Conservation (phyloP, 2,329 filamentous ascomycete species). For the Neonectria neomacrospora region DNA sequence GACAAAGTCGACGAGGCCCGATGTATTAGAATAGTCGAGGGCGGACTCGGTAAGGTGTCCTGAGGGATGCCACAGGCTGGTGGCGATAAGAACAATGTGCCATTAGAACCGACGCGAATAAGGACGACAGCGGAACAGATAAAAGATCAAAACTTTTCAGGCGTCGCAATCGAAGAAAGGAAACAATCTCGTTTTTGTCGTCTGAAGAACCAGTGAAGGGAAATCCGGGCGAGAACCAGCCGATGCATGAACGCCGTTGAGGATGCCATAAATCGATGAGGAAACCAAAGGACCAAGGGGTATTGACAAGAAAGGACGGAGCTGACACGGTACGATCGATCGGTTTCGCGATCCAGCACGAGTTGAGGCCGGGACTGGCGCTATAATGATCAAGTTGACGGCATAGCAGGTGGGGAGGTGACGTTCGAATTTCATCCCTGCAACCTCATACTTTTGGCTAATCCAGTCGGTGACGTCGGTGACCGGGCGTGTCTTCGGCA, state of each 20-base stretch:
- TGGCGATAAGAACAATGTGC: slow-evolving; percentile 3
- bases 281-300: slow-evolving; percentile 24
- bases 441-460: neutral
- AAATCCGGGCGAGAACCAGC: slow-evolving; percentile 20
- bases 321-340: slow-evolving; percentile 20
- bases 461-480: slow-evolving; percentile 3
- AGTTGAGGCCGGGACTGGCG: slow-evolving; percentile 22
- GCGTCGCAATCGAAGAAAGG: slow-evolving; percentile 20
- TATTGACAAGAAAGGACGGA: slow-evolving; percentile 36
- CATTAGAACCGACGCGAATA: slow-evolving; percentile 8
- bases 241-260: slow-evolving; percentile 35
- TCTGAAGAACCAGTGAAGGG: slow-evolving; percentile 21
- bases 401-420: neutral
- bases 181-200: slow-evolving; percentile 30
- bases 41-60: neutral
- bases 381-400: slow-evolving; percentile 13
- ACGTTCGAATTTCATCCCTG: neutral
- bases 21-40: neutral
- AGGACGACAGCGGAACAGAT: neutral
- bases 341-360: slow-evolving; percentile 33
- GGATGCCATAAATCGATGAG: slow-evolving; percentile 33
- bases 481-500: slow-evolving; percentile 9
- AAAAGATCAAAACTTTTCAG: slow-evolving; percentile 24
- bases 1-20: neutral
- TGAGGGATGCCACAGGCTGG: neutral